Evolutionary conservation across 495 filamentous ascomycete genomes (phyloP).

Genomic region (Aspergillus sparsus): DNA sequence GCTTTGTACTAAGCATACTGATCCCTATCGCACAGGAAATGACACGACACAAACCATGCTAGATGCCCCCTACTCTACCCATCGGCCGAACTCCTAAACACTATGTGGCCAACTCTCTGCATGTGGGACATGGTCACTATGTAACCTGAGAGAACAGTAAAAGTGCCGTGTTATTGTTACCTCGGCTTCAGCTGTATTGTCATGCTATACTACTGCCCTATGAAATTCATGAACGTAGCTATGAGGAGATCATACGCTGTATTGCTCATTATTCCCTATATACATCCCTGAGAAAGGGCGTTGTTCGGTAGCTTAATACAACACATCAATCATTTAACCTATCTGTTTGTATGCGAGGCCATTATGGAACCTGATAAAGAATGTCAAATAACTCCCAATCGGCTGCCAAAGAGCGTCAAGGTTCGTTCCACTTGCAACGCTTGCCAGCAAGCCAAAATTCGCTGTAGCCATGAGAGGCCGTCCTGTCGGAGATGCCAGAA

Average conservation of each 20-base stretch:
- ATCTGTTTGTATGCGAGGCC: neutral
- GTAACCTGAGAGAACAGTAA: constrained; percentile 16
- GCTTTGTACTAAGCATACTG: constrained; percentile 17
- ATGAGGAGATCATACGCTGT: neutral
- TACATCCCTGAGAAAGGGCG: neutral
- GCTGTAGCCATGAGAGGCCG: constrained; percentile 51
- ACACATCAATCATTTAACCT: neutral
- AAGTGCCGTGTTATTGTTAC: constrained; percentile 18
- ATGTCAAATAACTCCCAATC: constrained; percentile 16
- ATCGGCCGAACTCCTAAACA: constrained; percentile 9
- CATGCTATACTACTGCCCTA: constrained; percentile 1
- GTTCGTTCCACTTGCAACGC: constrained; percentile 51
- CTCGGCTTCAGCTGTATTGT: constrained; percentile 3
- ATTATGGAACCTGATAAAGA: constrained; percentile 24
- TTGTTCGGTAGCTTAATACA: neutral
- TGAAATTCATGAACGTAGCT: neutral
- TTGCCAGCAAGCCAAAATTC: constrained; percentile 51
- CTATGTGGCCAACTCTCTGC: constrained; percentile 1
- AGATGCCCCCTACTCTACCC: neutral
- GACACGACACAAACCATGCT: constrained; percentile 14
- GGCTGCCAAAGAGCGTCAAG: constrained; percentile 43
- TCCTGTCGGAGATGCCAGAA: constrained; percentile 47
- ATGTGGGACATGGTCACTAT: constrained; percentile 21
- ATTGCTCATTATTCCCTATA: constrained; percentile 8
- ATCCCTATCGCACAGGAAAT: constrained; percentile 3